phyloP scores from a whole-genome alignment of 176 grass and related monocot genomes.

The Phyllostachys edulis region DNA sequence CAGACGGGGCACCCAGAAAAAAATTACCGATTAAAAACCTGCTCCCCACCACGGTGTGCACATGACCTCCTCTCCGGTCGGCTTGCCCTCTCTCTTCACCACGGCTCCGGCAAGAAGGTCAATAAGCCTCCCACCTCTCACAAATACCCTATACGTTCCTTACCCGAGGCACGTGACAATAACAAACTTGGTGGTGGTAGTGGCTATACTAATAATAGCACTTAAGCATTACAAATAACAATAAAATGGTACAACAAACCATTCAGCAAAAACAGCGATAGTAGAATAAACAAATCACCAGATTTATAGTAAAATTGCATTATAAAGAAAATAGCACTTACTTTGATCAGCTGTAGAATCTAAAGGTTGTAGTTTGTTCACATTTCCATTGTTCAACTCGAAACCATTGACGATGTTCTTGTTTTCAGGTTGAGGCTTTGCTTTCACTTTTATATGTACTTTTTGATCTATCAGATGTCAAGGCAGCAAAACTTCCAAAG shows the following conservation, averaged over 20 bases:
- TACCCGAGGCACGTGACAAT: too few species aligned
- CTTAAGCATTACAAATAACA: background rate
- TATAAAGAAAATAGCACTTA: slow-evolving; percentile 34
- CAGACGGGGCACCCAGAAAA: too few species aligned
- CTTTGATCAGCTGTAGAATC: slow-evolving; percentile 32
- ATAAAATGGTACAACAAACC: slow-evolving; percentile 7
- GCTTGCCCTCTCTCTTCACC: too few species aligned
- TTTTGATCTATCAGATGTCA: slow-evolving; percentile 56
- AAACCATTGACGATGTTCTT: slow-evolving; percentile 41
- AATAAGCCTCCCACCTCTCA: too few species aligned
- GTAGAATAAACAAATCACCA: slow-evolving; percentile 15
- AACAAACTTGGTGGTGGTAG: background rate
- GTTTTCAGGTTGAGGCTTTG: slow-evolving; percentile 35
- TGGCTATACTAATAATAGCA: background rate
- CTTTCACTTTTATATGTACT: slow-evolving; percentile 49
- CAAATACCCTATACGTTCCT: too few species aligned
- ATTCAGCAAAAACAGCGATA: slow-evolving; percentile 2
- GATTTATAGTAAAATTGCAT: background rate
- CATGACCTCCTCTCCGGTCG: too few species aligned
- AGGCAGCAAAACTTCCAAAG: slow-evolving; percentile 23
- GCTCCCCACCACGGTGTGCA: too few species aligned
- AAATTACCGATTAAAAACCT: too few species aligned
- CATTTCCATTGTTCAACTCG: slow-evolving; percentile 32
- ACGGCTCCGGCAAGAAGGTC: too few species aligned
- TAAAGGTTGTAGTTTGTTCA: slow-evolving; percentile 26